phyloP scores from a whole-genome alignment of 108 stramenopile genomes.

The Conticribra weissflogii region DNA sequence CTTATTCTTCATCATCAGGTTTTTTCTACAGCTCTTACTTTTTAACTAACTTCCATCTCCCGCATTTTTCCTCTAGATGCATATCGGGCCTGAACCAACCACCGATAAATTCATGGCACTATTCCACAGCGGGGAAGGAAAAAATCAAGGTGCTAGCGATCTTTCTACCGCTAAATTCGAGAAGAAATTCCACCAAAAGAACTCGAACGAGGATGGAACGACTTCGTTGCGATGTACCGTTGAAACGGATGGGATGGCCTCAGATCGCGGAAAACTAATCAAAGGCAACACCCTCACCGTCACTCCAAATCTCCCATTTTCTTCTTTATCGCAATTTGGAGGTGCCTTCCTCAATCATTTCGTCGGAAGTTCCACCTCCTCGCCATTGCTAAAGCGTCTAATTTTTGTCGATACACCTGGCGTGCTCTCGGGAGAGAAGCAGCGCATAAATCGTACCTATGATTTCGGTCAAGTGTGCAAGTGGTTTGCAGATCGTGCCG shows the following conservation, averaged over 20 bases:
- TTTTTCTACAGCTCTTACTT: no score
- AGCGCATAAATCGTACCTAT: constrained; percentile 68
- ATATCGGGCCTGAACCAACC: constrained; percentile 83
- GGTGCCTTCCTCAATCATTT: constrained; percentile 74
- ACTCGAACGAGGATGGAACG: neutral
- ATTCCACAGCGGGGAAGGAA: constrained; percentile 39
- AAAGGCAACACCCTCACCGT: constrained; percentile 88
- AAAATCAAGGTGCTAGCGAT: neutral
- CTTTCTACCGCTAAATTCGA: neutral
- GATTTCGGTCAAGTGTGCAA: constrained; percentile 62
- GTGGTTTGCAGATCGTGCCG: constrained; percentile 84
- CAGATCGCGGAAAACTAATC: constrained; percentile 49
- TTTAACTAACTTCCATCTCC: no score
- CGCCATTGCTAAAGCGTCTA: constrained; percentile 62
- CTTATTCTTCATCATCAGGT: no score
- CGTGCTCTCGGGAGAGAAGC: constrained; percentile 90
- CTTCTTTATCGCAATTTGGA: constrained; percentile 60
- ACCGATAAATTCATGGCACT: constrained; percentile 71
- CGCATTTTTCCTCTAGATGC: no score
- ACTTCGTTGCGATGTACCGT: constrained; percentile 10
- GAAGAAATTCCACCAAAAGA: constrained; percentile 24
- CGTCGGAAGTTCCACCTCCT: constrained; percentile 37
- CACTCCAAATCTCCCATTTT: constrained; percentile 74
- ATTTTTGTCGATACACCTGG: constrained; percentile 89
- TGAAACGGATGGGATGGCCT: constrained; percentile 30